These are phyloP conservation scores for Sphagnurus paluster DNA, from an alignment of 1,284 basidiomycete genomes.

Conservation along the genomic window DNA sequence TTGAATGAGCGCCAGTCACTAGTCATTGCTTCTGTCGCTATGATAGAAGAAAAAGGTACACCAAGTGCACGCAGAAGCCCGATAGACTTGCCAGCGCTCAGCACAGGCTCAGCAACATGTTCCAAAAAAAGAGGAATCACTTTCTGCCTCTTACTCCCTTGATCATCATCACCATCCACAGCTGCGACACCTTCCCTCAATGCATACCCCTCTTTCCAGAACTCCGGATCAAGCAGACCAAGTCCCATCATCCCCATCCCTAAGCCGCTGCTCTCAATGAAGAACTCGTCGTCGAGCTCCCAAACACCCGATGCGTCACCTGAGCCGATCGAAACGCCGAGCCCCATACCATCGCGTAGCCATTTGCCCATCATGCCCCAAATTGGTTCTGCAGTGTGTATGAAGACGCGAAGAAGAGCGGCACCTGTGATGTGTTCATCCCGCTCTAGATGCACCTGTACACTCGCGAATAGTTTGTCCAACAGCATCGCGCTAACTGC, in stretches of 20 bases:
- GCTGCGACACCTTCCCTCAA: conserved; percentile 43
- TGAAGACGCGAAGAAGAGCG: conserved; percentile 63
- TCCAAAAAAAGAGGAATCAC: conserved; percentile 62
- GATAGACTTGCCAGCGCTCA: conserved; percentile 78
- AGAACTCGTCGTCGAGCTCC: conserved; percentile 75
- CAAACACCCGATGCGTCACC: conserved; percentile 30
- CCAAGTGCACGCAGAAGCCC: conserved; percentile 62
- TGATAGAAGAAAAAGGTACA: conserved; percentile 25
- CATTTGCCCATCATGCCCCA: conserved; percentile 76
- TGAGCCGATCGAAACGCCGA: conserved; percentile 30
- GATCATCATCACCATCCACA: conserved; percentile 21
- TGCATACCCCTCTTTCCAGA: conserved; percentile 77
- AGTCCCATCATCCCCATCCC: conserved; percentile 46
- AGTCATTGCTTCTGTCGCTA: conserved; percentile 17
- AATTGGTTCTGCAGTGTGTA: conserved; percentile 62
- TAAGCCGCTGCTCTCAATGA: conserved; percentile 71
- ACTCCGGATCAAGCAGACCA: conserved; percentile 66
- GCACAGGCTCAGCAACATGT: conserved; percentile 55
- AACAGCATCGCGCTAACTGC: conserved; percentile 57
- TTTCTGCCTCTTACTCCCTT: conserved; percentile 29
- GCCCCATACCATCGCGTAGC: conserved; percentile 74
- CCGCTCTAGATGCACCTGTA: conserved; percentile 56
- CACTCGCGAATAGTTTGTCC: conserved; percentile 57
- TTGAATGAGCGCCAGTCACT: conserved; percentile 32
- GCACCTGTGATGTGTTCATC: conserved; percentile 53